A percentile compares a stretch with the other conserved stretches of the same genome.
phyloP scores from a whole-genome alignment of 2,329 filamentous ascomycete genomes.

The Monosporascus ibericus region DNA sequence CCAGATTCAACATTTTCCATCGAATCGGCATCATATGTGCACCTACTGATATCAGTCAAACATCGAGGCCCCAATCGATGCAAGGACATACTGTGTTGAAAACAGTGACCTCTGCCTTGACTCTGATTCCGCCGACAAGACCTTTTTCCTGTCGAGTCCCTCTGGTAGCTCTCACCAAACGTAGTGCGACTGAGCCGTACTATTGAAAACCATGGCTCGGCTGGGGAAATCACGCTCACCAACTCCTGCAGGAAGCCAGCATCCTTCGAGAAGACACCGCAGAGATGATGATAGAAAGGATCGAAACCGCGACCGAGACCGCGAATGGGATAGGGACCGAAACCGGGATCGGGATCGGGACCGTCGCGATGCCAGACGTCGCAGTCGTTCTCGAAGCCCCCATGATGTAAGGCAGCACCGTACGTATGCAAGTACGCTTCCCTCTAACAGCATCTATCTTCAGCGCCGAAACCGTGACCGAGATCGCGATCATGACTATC shows the following conservation, averaged over 20 bases:
- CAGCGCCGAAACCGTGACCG: slow-evolving; percentile 55
- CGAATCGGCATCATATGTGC: background rate
- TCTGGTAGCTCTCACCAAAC: slow-evolving; percentile 30
- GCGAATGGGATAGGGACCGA: background rate
- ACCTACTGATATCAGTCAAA: background rate
- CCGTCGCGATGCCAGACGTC: slow-evolving; percentile 37
- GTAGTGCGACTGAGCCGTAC: slow-evolving; percentile 30
- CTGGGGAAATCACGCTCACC: slow-evolving; percentile 74
- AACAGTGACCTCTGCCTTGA: slow-evolving; percentile 11
- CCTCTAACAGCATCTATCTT: slow-evolving; percentile 33
- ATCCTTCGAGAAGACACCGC: slow-evolving; percentile 62
- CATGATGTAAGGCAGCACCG: slow-evolving; percentile 46
- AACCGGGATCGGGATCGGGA: slow-evolving; percentile 38
- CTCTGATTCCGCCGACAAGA: slow-evolving; percentile 17
- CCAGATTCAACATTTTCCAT: slow-evolving; percentile 2
- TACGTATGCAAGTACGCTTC: slow-evolving; percentile 12
- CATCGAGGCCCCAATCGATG: slow-evolving; percentile 1
- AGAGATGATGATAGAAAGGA: slow-evolving; percentile 55
- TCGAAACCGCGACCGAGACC: slow-evolving; percentile 40
- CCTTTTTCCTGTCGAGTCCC: slow-evolving; percentile 18
- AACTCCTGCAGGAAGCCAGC: slow-evolving; percentile 85
- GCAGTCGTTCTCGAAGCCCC: slow-evolving; percentile 56
- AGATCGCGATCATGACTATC: slow-evolving; percentile 50
- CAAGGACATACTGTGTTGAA: slow-evolving; percentile 4
- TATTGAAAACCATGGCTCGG: slow-evolving; percentile 47